Evolutionary conservation across 352 stramenopile genomes (phyloP).

Genomic region (Sclerospora graminicola): DNA sequence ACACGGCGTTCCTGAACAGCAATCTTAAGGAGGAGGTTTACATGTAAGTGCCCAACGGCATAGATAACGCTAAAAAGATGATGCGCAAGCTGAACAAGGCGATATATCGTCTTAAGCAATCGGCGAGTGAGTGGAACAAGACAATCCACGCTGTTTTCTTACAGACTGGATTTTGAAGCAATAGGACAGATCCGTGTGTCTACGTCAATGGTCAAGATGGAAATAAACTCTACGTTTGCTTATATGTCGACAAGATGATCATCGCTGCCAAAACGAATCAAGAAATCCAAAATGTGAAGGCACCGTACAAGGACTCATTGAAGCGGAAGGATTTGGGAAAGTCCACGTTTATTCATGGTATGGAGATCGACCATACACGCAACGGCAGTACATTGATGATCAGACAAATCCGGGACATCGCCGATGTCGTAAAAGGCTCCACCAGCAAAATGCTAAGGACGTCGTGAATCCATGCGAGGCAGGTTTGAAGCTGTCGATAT

Average conservation of each 20-base stretch:
- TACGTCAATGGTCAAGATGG: not conserved
- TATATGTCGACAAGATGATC: not conserved
- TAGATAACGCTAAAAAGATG: not conserved
- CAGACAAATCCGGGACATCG: not conserved
- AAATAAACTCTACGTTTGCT: not conserved
- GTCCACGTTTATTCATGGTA: not conserved
- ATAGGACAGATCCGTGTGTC: not conserved
- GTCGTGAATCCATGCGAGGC: conserved; percentile 3
- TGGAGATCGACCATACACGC: not conserved
- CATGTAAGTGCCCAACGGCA: conserved; percentile 1
- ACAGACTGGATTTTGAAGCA: not conserved
- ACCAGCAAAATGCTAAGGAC: conserved; percentile 2
- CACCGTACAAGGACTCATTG: not conserved
- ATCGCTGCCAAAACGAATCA: not conserved
- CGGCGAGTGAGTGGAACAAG: not conserved
- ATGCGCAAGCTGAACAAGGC: conserved; percentile 9
- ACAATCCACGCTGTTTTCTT: not conserved
- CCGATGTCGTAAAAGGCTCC: conserved; percentile 1
- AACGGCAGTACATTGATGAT: not conserved
- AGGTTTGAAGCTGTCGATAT: conserved; percentile 1
- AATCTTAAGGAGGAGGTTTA: not conserved
- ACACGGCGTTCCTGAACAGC: conserved; percentile 5
- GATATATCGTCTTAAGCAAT: conserved; percentile 15
- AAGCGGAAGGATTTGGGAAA: not conserved
- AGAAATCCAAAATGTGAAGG: not conserved